Evolutionary conservation across 805 yeast species (phyloP).

Genomic region (Ogataea corticis): DNA sequence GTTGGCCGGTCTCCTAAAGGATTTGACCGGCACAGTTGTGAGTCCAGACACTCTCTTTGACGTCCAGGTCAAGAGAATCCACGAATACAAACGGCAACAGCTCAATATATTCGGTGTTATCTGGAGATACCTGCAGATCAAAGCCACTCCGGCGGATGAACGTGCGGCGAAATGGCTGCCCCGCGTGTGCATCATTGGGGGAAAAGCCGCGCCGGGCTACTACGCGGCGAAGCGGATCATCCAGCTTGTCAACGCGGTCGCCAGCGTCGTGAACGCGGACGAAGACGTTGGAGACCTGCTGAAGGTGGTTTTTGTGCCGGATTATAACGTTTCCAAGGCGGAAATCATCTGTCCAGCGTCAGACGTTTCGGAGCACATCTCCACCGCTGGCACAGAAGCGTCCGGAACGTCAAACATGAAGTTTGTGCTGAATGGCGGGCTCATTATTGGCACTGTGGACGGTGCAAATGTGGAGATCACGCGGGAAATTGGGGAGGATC

Average conservation of each 20-base stretch:
- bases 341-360: conserved; percentile 89
- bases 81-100: conserved; percentile 95
- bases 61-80: conserved; percentile 91
- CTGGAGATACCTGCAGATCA: conserved; percentile 75
- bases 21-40: conserved; percentile 59
- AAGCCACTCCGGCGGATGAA: conserved; percentile 63
- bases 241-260: conserved; percentile 79
- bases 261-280: conserved; percentile 78
- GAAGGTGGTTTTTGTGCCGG: conserved; percentile 87
- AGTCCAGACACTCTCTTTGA: conserved; percentile 80
- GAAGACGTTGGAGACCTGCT: conserved; percentile 70
- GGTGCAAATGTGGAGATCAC: conserved; percentile 97
- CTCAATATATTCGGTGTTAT: conserved; percentile 88
- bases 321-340: conserved; percentile 92
- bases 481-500: conserved; percentile 90
- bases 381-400: conserved; percentile 97
- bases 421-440: conserved; percentile 91
- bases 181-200: conserved; percentile 83
- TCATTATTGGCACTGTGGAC: conserved; percentile 92
- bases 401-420: conserved; percentile 97
- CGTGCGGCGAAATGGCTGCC: conserved; percentile 62
- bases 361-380: conserved; percentile 89
- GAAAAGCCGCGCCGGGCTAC: conserved; percentile 97
- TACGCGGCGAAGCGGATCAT: conserved; percentile 92
- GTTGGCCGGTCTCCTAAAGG: conserved; percentile 66